A percentile compares a stretch with the other conserved stretches of the same genome.
Conservation (phyloP, 805 yeast genomes). For the Saccharomycopsis sp. region DNA sequence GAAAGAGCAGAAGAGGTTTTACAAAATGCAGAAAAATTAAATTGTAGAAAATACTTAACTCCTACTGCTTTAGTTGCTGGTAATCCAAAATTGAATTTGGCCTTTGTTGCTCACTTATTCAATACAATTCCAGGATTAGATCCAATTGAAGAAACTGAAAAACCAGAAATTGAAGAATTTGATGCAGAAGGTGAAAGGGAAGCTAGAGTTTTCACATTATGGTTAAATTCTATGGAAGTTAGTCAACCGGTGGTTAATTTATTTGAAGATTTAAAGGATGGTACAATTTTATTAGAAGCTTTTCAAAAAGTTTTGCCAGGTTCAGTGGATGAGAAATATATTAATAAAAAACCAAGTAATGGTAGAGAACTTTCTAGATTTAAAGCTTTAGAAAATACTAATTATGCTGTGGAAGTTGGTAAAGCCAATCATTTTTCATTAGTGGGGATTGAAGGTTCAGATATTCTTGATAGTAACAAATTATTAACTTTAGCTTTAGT, state of each 20-base stretch:
- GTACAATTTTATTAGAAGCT: slow-evolving; percentile 80
- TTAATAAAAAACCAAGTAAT: slow-evolving; percentile 72
- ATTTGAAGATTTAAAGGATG: slow-evolving; percentile 93
- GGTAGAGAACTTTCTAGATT: slow-evolving; percentile 77
- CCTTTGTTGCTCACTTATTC: slow-evolving; percentile 94
- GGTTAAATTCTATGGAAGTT: slow-evolving; percentile 95
- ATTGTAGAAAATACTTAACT: slow-evolving; percentile 88
- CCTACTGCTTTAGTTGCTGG: slow-evolving; percentile 91
- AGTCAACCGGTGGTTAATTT: slow-evolving; percentile 87
- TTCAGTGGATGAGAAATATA: slow-evolving; percentile 63
- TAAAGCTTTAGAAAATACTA: slow-evolving; percentile 95
- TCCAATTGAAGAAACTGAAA: slow-evolving; percentile 85
- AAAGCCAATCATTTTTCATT: slow-evolving; percentile 85
- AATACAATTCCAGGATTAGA: slow-evolving; percentile 96
- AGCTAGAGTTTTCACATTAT: slow-evolving; percentile 94
- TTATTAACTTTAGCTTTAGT: slow-evolving; percentile 84
- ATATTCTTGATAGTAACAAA: slow-evolving; percentile 88
- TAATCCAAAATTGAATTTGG: slow-evolving; percentile 91
- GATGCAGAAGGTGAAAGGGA: slow-evolving; percentile 99
- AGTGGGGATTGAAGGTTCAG: slow-evolving; percentile 97
- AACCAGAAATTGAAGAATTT: slow-evolving; percentile 91
- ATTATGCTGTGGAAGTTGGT: slow-evolving; percentile 95
- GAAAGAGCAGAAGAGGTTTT: slow-evolving; percentile 83
- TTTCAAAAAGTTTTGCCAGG: slow-evolving; percentile 95
- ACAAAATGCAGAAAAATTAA: slow-evolving; percentile 79